A percentile compares a stretch with the other conserved stretches of the same genome.
phyloP scores from a whole-genome alignment of 768 basidiomycete genomes.

The Naganishia vishniacii region DNA sequence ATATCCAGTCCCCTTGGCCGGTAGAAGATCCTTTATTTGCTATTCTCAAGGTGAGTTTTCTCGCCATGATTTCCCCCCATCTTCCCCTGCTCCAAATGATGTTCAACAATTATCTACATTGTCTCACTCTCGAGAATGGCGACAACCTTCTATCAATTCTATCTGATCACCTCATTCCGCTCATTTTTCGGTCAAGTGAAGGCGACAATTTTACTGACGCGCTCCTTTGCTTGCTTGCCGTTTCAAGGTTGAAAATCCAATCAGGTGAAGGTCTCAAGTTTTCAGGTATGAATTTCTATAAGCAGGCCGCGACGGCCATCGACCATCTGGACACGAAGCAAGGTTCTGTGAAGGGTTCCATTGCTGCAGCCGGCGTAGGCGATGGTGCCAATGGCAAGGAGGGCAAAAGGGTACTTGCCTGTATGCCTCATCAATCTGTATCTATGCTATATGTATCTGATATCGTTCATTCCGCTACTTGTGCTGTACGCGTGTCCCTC shows the following conservation, averaged over 20 bases:
- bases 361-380: slow-evolving; percentile 54
- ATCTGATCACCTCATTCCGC: slow-evolving; percentile 20
- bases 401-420: slow-evolving; percentile 44
- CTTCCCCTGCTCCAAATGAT: slow-evolving; percentile 27
- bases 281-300: slow-evolving; percentile 85
- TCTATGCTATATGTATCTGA: slow-evolving; percentile 1
- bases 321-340: slow-evolving; percentile 81
- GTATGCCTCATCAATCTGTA: slow-evolving; percentile 28
- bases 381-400: slow-evolving; percentile 33
- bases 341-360: slow-evolving; percentile 83
- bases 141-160: slow-evolving; percentile 33
- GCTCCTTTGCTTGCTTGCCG: background rate
- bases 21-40: no score
- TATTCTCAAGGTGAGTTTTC: no score
- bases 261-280: background rate
- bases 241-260: background rate
- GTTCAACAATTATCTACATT: slow-evolving; percentile 48
- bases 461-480: slow-evolving; percentile 56
- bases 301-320: slow-evolving; percentile 74
- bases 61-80: no score
- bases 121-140: slow-evolving; percentile 37
- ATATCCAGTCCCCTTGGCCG: no score
- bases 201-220: background rate
- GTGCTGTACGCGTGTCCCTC: background rate
- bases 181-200: background rate